These are phyloP conservation scores for Citrus trifoliata DNA, from an alignment of 345 rosid genomes.

Conservation along the genomic window DNA sequence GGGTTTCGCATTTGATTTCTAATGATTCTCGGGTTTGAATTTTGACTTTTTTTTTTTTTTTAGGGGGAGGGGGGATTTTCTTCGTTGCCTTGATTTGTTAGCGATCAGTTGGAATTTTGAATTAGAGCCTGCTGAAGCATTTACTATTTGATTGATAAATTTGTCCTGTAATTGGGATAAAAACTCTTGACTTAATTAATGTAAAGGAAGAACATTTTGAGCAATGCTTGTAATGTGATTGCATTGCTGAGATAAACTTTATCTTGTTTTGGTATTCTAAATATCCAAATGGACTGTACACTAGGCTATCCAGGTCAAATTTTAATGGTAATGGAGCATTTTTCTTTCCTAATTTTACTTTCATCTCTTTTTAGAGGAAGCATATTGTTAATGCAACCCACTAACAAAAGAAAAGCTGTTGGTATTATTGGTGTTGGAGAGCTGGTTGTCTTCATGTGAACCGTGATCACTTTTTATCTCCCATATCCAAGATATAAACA, in stretches of 20 bases:
- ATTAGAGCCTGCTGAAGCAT: not conserved
- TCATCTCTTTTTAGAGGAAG: not conserved
- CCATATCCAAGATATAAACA: not conserved
- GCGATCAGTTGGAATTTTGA: not conserved
- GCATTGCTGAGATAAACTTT: not conserved
- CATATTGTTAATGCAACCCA: not conserved
- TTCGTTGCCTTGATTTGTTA: not conserved
- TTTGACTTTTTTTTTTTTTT: not conserved
- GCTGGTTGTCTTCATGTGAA: not conserved
- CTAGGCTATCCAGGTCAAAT: not conserved
- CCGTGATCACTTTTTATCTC: not conserved
- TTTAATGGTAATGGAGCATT: not conserved
- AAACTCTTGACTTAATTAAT: not conserved
- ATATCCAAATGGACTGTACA: not conserved
- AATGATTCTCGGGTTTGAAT: not conserved
- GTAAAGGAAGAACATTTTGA: not conserved
- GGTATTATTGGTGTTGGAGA: not conserved
- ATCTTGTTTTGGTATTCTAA: not conserved
- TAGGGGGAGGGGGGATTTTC: not conserved
- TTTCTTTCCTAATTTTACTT: not conserved
- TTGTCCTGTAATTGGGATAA: not conserved
- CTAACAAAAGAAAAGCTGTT: not conserved
- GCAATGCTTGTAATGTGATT: not conserved
- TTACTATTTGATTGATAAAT: not conserved
- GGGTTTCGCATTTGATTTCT: not conserved